Evolutionary conservation across 345 rosid species (phyloP).

Genomic region (Gossypium thurberi): DNA sequence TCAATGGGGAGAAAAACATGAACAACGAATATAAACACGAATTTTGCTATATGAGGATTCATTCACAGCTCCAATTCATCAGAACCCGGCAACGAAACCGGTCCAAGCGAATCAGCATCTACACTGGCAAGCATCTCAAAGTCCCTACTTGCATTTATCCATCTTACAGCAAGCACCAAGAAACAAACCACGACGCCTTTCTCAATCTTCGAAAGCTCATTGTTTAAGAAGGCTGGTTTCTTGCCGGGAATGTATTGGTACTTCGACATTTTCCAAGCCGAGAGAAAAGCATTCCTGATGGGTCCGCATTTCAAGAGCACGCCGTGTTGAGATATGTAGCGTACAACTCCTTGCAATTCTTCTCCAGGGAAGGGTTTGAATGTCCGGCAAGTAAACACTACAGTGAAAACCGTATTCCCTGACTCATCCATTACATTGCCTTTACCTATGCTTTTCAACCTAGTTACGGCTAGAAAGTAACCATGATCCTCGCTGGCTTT

Average conservation of each 20-base stretch:
- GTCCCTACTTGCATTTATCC: slow-evolving; percentile 18
- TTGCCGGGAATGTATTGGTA: slow-evolving; percentile 18
- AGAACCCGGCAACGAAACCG: slow-evolving; percentile 22
- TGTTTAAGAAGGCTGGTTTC: slow-evolving; percentile 20
- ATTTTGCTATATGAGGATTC: background rate
- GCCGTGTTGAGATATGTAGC: background rate
- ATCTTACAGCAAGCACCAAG: slow-evolving; percentile 27
- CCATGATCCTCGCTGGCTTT: slow-evolving; percentile 27
- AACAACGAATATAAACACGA: background rate
- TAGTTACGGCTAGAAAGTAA: slow-evolving; percentile 31
- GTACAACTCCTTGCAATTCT: slow-evolving; percentile 25
- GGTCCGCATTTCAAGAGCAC: slow-evolving; percentile 30
- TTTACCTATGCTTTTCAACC: slow-evolving; percentile 24
- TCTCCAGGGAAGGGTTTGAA: slow-evolving; percentile 26
- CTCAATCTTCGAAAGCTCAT: slow-evolving; percentile 23
- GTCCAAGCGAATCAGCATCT: slow-evolving; percentile 30
- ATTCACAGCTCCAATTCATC: slow-evolving; percentile 21
- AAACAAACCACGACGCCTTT: slow-evolving; percentile 21
- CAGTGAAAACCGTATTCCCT: slow-evolving; percentile 1
- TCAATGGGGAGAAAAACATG: background rate
- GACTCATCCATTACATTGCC: background rate
- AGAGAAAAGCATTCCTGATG: slow-evolving; percentile 21
- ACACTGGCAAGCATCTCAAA: slow-evolving; percentile 27
- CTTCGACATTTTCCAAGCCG: slow-evolving; percentile 25
- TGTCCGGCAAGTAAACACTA: slow-evolving; percentile 23